Base-by-base conservation (phyloP, 2,329 filamentous ascomycete species). In the Polytolypa hystricis region DNA sequence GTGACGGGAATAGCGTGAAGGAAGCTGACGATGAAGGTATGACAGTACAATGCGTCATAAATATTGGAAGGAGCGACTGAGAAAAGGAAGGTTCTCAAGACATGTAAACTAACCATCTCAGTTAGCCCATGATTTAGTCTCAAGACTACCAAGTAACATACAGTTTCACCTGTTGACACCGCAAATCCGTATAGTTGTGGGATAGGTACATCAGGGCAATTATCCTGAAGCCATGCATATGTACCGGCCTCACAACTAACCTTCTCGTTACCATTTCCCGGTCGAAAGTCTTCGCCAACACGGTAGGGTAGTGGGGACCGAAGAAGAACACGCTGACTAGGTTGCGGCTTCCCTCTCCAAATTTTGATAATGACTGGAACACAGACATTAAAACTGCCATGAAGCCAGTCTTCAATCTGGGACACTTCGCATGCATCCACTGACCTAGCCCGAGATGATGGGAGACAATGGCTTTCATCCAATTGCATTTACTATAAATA, bases 301-400 rank as follows among this genome's bases (percentile, higher is more conserved):
- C 33, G 28, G 23, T 47, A 39, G 7, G 44, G 42, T 11, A 44
- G 34, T 2, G 44, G 40, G 17, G 42, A 27, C 29, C 42, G 17
- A 14, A 41, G 30, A 26, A 41, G 16, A 27, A 43, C 29, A 28
- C 38, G 38, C 32, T 37, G 23, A 10, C 33, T 18, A 15, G 11
- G 20, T 35, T 35, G n/a, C 16, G 3, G 4, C n/a, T 18, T 17
- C 19, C 14, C 5, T 34, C 17, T 31, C 38, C 38, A 35, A 20
- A 19, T 21, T 15, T 25, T 21, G 18, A 43, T 15, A 7, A 30
- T 37, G 15, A 48, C 38, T 11, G 42, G 42, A 7, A 46, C 35
- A 27, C 46, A 46, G 9, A 40, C 28, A 12, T 48, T 48, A 38
- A 43, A 48, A 21, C 33, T 40, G 9, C 46, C 46, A 40, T 42